These are phyloP conservation scores for Rugosomyces carneus DNA, from an alignment of 1,284 basidiomycete species.

Conservation along the genomic window DNA sequence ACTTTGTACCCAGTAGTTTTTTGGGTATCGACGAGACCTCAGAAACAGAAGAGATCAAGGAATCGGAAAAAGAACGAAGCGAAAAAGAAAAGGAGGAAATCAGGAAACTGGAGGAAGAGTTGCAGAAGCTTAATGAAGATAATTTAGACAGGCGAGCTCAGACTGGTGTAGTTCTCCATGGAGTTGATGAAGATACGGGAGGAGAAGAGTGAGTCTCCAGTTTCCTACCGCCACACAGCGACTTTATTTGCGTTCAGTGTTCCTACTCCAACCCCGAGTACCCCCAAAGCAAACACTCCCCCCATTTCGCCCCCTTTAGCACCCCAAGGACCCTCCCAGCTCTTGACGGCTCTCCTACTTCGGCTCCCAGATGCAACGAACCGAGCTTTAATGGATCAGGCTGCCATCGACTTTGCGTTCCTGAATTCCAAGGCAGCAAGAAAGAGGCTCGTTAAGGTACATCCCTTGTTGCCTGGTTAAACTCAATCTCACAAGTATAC, in stretches of 20 bases:
- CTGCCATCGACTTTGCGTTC: conserved; percentile 93
- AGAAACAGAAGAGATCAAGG: conserved; percentile 30
- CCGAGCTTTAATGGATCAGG: conserved; percentile 87
- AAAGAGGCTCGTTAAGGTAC: conserved; percentile 81
- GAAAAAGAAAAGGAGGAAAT: conserved; percentile 53
- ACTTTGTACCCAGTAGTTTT: conserved; percentile 84
- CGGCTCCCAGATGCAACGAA: conserved; percentile 92
- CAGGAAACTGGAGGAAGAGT: conserved; percentile 65
- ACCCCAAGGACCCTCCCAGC: conserved; percentile 86
- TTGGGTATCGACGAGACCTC: conserved; percentile 68
- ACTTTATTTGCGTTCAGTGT: conserved; percentile 26
- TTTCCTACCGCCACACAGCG: background rate
- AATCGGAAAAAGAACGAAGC: conserved; percentile 54
- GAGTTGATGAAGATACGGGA: conserved; percentile 15
- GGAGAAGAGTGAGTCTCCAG: conserved; percentile 44
- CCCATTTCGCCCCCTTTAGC: conserved; percentile 61
- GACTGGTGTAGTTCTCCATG: conserved; percentile 23
- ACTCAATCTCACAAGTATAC: background rate
- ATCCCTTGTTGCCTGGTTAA: conserved; percentile 14
- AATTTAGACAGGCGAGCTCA: conserved; percentile 13
- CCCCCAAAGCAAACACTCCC: conserved; percentile 58
- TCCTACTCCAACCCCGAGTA: conserved; percentile 59
- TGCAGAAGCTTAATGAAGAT: conserved; percentile 42
- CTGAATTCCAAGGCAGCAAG: conserved; percentile 94
- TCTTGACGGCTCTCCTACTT: conserved; percentile 89